Evolutionary conservation across 106 monocot species (phyloP), one percentile per base, ranked within the genome.

Genomic region (Allium sativum): DNA sequence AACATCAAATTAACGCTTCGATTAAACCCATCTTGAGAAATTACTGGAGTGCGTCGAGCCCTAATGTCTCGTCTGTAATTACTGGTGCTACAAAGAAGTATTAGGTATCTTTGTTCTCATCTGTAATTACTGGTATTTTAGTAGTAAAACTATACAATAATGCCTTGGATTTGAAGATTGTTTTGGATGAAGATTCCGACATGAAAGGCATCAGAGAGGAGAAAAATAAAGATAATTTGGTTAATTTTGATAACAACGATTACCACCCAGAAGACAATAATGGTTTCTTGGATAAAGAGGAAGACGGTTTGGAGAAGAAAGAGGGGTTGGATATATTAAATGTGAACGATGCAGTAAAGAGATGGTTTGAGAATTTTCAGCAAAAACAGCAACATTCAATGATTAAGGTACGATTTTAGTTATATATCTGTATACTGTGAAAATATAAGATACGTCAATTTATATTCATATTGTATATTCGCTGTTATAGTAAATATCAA

Each of bases 161-260:
- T n/a, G n/a, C n/a, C n/a, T n/a, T n/a, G n/a, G 98, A 98, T 73
- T 76, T 98, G 18, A 72, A 81, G 72, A 98, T 98, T 41, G 91
- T 98, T 15, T 73, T 98, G 13, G 88, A 98, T 21, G 88, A 98
- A 10, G 68, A 57, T 56, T 52, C 65, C 17, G 53, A 66, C 10
- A 12, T 18, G 62, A 44, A 20, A 21, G 21, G 44, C 45, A 46
- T 44, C 0, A 16, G 17, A 58, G 41, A 42, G 11, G 45, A 48
- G 19, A 45, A 47, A 6, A 46, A 62, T 45, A 46, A 62, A 45
- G 88, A 95, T 45, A 83, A 83, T 12, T 19, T 62, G 18, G 46
- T 46, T 44, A 21, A 44, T 11, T 18, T 45, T 12, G 19, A 62
- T 18, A n/a, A 70, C 69, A 68, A 62, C 45, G 20, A 62, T 18